Percentiles rank a stretch among this genome's conserved stretches.
These are phyloP conservation scores for Adenanthera pavonina DNA, from an alignment of 306 rosid species.

Conservation along the genomic window DNA sequence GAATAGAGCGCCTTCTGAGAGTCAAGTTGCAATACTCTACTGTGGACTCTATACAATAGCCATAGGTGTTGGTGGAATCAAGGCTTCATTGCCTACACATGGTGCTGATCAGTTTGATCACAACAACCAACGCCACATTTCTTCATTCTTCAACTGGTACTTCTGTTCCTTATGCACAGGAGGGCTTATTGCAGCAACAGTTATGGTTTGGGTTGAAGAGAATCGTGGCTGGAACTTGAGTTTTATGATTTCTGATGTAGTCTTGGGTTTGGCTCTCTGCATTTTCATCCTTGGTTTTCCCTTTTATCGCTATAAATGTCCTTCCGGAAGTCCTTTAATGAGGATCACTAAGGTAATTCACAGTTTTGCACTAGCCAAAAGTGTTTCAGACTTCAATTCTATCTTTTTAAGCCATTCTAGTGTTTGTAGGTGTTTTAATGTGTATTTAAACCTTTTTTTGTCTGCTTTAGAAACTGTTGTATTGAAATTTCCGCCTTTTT, in stretches of 20 bases:
- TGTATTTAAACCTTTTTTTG: neutral
- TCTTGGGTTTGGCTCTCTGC: slow-evolving; percentile 27
- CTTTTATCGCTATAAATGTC: slow-evolving; percentile 40
- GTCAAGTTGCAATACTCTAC: slow-evolving; percentile 38
- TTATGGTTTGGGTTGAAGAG: slow-evolving; percentile 52
- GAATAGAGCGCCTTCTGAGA: neutral
- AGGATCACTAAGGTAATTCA: slow-evolving; percentile 45
- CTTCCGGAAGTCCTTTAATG: slow-evolving; percentile 45
- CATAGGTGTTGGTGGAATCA: slow-evolving; percentile 43
- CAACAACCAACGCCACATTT: slow-evolving; percentile 33
- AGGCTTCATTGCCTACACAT: slow-evolving; percentile 47
- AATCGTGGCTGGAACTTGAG: slow-evolving; percentile 47
- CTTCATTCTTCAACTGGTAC: slow-evolving; percentile 56
- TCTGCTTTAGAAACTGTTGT: neutral
- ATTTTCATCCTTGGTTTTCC: slow-evolving; percentile 38
- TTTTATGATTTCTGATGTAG: slow-evolving; percentile 31
- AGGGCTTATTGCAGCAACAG: slow-evolving; percentile 35
- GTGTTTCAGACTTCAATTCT: too few species aligned
- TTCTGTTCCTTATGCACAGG: slow-evolving; percentile 43
- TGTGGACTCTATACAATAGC: slow-evolving; percentile 46
- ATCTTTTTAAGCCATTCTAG: too few species aligned
- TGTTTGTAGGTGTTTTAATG: too few species aligned
- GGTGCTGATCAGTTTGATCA: slow-evolving; percentile 56
- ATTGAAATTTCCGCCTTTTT: neutral
- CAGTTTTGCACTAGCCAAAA: neutral